These are phyloP conservation scores for Canavalia ensiformis DNA, from an alignment of 306 rosid genomes.

Conservation along the genomic window DNA sequence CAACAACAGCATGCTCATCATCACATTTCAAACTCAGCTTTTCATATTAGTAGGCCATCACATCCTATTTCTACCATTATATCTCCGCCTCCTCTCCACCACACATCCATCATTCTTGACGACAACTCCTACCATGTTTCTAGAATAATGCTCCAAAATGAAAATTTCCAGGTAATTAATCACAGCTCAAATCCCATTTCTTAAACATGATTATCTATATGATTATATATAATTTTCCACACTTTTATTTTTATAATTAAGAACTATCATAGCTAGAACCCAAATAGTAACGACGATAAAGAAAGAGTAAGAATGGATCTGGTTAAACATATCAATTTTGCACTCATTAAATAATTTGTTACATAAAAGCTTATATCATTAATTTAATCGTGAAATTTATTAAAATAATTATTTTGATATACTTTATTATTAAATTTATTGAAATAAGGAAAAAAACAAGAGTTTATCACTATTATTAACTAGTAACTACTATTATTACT, in stretches of 20 bases:
- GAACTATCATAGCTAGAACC: not conserved
- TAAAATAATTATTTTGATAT: not conserved
- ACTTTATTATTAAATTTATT: not conserved
- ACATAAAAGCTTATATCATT: not conserved
- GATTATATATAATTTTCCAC: not conserved
- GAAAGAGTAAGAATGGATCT: not conserved
- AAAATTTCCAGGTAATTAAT: constrained; percentile 84
- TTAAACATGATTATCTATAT: not conserved
- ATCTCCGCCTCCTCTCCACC: constrained; percentile 83
- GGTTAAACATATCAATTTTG: not conserved
- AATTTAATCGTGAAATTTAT: not conserved
- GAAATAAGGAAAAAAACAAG: not conserved
- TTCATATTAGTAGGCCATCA: constrained; percentile 76
- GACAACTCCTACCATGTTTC: constrained; percentile 77
- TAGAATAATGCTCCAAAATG: constrained; percentile 77
- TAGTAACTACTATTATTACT: too few relatives aligned
- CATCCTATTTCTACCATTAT: constrained; percentile 79
- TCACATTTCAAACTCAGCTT: constrained; percentile 64
- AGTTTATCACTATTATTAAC: too few relatives aligned
- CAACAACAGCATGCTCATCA: constrained; percentile 58
- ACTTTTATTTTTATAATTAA: not conserved
- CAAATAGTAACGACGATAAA: not conserved
- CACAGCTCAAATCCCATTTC: constrained; percentile 36
- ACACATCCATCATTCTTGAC: constrained; percentile 78
- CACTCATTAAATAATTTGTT: not conserved